Base-by-base conservation (phyloP, 805 yeast species). In the Zygosaccharomyces rouxii region DNA sequence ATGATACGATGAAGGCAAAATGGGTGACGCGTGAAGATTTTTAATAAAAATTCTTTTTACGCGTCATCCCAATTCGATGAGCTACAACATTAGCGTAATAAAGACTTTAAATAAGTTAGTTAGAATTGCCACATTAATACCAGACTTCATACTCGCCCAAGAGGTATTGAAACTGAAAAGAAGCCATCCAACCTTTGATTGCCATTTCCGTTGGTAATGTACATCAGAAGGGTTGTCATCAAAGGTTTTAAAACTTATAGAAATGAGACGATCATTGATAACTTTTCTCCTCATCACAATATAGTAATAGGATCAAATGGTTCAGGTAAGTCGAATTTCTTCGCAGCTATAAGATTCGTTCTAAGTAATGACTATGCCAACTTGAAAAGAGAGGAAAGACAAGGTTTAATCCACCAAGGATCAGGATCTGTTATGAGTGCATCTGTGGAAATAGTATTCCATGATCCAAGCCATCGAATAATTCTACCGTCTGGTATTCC, bases 321-420 rank as follows among this genome's bases (percentile, higher is more conserved):
- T n/a, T 86, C 96, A 7, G 99, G 99, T 7, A 92, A 94, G 65
- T 87, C 96, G 35, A 92, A 94, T 66, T 86, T 92, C 69, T 94
- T 92, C 66, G 89, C 96, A 13, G 98, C 99, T 9, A 86, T 92
- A 48, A 74, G 97, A 53, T 94, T 90, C 69, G 97, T 89, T 9
- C 67, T 94, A 18, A 84, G 95, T 40, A 97, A 92, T 63, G 95
- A 92, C 29, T 88, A 86, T 64, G 84, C 87, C 2, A 85, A 88
- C 62, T 77, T 90, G 83, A 74, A 83, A 21, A 71, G 92, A 54
- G 95, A 89, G 56, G 96, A 89, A 60, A 76, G 97, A 55, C 90
- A 85, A 58, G 86, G 90, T 2, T 72, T 90, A 49, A 84, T 90
- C 46, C 96, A 90, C 58, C 96, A 89, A 62, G 96, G 96, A 6